phyloP scores from a whole-genome alignment of 768 basidiomycete species.

The Tulasnella sp. region DNA sequence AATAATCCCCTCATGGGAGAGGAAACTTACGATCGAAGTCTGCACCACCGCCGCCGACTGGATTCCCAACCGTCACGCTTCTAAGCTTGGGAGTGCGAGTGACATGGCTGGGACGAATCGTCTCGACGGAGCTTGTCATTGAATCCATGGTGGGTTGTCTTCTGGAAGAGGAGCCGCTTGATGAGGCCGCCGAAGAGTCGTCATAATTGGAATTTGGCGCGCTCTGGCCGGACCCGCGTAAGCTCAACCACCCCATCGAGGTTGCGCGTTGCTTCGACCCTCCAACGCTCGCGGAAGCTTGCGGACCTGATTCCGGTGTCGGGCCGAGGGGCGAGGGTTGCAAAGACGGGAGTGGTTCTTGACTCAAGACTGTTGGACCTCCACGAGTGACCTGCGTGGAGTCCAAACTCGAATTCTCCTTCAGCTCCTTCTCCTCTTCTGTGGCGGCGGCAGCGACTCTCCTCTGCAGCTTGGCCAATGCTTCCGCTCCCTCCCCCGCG shows the following conservation, averaged over 20 bases:
- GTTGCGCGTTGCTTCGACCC: background rate
- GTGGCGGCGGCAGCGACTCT: background rate
- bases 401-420: slow-evolving; percentile 5
- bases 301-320: background rate
- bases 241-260: slow-evolving; percentile 19
- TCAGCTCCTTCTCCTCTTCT: no score
- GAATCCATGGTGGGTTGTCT: background rate
- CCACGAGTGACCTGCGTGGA: slow-evolving; percentile 6
- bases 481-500: background rate
- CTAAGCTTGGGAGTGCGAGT: background rate
- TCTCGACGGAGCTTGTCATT: slow-evolving; percentile 15
- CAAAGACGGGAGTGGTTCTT: background rate
- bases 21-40: slow-evolving; percentile 3
- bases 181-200: slow-evolving; percentile 7
- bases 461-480: background rate
- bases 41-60: background rate
- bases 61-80: background rate
- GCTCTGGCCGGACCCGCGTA: background rate
- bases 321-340: background rate
- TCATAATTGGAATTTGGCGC: slow-evolving; percentile 12
- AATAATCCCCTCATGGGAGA: background rate
- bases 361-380: slow-evolving; percentile 1
- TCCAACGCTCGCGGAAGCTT: background rate
- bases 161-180: background rate
- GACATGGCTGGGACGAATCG: background rate